A percentile compares a stretch with the other conserved stretches of the same genome.
These are phyloP conservation scores for Curvularia eragrostidis DNA, from an alignment of 2,329 filamentous ascomycete species.

Conservation along the genomic window DNA sequence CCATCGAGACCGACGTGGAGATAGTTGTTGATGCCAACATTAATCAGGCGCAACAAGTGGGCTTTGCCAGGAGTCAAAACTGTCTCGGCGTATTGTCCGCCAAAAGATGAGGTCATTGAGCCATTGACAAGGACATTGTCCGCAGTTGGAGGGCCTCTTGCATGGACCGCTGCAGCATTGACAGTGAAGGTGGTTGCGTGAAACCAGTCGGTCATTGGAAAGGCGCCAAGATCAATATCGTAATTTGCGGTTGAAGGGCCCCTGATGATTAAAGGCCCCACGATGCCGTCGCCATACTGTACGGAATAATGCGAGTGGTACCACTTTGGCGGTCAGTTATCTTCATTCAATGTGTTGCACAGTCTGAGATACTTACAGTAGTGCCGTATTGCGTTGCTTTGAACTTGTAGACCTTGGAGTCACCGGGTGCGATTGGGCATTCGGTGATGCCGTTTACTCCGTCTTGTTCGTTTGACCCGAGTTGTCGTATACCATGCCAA, in stretches of 20 bases:
- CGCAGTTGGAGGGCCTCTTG: conserved; percentile 47
- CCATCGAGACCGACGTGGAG: conserved; percentile 36
- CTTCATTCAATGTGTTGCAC: not conserved
- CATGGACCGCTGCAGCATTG: conserved; percentile 46
- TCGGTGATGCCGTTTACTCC: conserved; percentile 62
- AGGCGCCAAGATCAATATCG: conserved; percentile 53
- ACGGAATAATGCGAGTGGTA: conserved; percentile 55
- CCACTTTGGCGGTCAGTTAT: conserved; percentile 52
- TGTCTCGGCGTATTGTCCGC: conserved; percentile 45
- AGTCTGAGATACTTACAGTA: conserved; percentile 27
- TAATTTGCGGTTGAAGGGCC: conserved; percentile 52
- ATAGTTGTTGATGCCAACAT: conserved; percentile 42
- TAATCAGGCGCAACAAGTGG: conserved; percentile 55
- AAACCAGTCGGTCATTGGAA: conserved; percentile 51
- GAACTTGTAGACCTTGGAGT: conserved; percentile 43
- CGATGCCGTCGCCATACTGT: conserved; percentile 52
- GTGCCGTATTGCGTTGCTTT: conserved; percentile 47
- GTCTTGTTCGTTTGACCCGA: conserved; percentile 53
- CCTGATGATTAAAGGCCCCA: conserved; percentile 52
- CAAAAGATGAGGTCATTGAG: conserved; percentile 55
- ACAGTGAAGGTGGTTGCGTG: conserved; percentile 40
- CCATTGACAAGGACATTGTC: conserved; percentile 63
- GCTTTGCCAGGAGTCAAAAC: conserved; percentile 50
- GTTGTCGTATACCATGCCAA: conserved; percentile 59
- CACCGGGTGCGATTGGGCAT: conserved; percentile 70